A percentile compares a stretch with the other conserved stretches of the same genome.
Evolutionary conservation across 208 protist genomes (phyloP).

Genomic region (Leishmania braziliensis): DNA sequence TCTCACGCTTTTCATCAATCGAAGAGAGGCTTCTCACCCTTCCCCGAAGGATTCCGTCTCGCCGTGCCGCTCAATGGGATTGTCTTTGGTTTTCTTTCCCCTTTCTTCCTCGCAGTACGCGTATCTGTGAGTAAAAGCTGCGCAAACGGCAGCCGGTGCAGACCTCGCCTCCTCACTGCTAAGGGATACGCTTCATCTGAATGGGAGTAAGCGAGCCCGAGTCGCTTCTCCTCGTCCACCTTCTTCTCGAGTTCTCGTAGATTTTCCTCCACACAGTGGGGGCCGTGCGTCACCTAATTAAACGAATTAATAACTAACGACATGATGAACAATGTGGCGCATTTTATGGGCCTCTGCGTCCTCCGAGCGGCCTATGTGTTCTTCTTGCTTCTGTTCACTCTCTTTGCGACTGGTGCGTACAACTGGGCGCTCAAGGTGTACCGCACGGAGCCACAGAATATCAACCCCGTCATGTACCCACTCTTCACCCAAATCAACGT

Average conservation of each 20-base stretch:
- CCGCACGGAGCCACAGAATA: slow-evolving; percentile 54
- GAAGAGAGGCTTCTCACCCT: not conserved
- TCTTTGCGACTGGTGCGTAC: slow-evolving; percentile 44
- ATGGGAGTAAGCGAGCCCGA: not conserved
- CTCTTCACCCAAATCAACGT: slow-evolving; percentile 46
- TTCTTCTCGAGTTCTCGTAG: not conserved
- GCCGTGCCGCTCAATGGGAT: not conserved
- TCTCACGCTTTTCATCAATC: not conserved
- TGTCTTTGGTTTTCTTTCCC: not conserved
- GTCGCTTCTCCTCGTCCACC: not conserved
- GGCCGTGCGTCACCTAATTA: slow-evolving; percentile 1
- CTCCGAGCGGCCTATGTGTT: slow-evolving; percentile 26
- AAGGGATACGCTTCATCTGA: too few relatives aligned
- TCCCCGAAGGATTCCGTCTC: not conserved
- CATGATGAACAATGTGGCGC: not conserved
- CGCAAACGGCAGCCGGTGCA: not conserved
- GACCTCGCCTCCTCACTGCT: not conserved
- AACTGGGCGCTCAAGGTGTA: slow-evolving; percentile 48
- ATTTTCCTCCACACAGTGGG: not conserved
- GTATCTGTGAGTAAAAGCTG: not conserved
- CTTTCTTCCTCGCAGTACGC: not conserved
- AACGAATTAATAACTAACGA: not conserved
- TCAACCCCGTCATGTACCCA: slow-evolving; percentile 57
- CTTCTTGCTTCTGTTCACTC: slow-evolving; percentile 27
- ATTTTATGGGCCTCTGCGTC: not conserved